These are phyloP conservation scores for Magnolia sinica DNA, from an alignment of 164 flowering plant genomes.

Conservation along the genomic window DNA sequence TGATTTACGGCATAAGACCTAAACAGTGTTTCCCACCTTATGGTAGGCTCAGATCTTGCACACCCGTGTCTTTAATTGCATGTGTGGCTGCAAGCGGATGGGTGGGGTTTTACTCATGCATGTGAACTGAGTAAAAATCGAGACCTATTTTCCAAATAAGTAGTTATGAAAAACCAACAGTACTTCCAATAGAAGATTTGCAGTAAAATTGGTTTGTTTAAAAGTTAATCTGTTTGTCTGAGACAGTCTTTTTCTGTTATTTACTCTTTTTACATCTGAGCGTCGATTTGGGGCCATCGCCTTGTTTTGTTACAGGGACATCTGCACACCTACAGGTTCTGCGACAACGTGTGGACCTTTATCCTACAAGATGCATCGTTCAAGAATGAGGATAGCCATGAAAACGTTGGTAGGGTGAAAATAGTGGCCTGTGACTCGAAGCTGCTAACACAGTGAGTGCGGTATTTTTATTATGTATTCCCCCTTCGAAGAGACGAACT, in stretches of 20 bases:
- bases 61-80: no score
- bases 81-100: no score
- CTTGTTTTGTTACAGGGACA: conserved; percentile 44
- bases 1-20: not conserved
- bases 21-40: not conserved
- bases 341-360: conserved; percentile 83
- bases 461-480: not conserved
- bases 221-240: not conserved
- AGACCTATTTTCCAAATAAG: no score
- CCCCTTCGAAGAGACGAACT: not conserved
- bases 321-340: conserved; percentile 65
- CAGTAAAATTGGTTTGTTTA: not conserved
- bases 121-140: no score
- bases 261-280: not conserved
- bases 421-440: conserved; percentile 78
- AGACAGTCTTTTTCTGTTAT: not conserved
- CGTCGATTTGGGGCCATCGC: not conserved
- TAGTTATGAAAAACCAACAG: no score
- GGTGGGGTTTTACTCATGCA: no score
- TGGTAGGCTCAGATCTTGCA: no score
- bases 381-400: conserved; percentile 53
- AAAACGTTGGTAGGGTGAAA: conserved; percentile 50
- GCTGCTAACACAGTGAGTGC: conserved; percentile 54
- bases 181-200: not conserved
- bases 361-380: conserved; percentile 55